Evolutionary conservation across 108 stramenopile genomes (phyloP).

Genomic region (Fistulifera pelliculosa): DNA sequence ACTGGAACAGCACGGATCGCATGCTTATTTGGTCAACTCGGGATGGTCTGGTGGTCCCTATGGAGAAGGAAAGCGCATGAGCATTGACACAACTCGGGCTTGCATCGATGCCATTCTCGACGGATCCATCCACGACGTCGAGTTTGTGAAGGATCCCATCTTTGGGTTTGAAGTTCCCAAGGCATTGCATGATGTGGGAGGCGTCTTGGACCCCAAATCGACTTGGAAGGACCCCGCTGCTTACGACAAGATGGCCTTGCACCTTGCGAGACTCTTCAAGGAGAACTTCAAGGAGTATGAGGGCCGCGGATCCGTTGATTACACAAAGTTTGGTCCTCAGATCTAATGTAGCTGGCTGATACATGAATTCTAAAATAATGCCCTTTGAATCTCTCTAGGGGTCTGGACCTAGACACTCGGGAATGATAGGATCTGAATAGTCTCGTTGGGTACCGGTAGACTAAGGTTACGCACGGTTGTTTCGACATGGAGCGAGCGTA

Average conservation of each 20-base stretch:
- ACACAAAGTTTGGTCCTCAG: constrained; percentile 80
- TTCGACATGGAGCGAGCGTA: too few relatives aligned
- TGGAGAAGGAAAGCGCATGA: constrained; percentile 93
- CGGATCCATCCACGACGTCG: constrained; percentile 79
- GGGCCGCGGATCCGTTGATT: constrained; percentile 71
- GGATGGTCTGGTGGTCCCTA: constrained; percentile 97
- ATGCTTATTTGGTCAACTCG: constrained; percentile 93
- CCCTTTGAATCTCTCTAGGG: too few relatives aligned
- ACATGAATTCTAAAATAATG: too few relatives aligned
- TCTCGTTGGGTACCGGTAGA: too few relatives aligned
- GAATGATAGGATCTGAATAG: too few relatives aligned
- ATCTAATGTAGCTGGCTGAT: constrained; percentile 13
- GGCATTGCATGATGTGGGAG: constrained; percentile 71
- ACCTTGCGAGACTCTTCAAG: constrained; percentile 88
- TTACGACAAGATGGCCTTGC: constrained; percentile 80
- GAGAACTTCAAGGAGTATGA: constrained; percentile 93
- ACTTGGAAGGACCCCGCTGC: constrained; percentile 83
- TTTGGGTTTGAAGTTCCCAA: constrained; percentile 92
- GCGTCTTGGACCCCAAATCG: constrained; percentile 79
- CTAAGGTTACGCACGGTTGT: too few relatives aligned
- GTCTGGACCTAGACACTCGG: too few relatives aligned
- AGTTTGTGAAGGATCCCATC: constrained; percentile 63
- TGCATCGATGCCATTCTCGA: constrained; percentile 94
- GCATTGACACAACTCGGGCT: constrained; percentile 90
- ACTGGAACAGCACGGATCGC: constrained; percentile 76